A percentile compares a stretch with the other conserved stretches of the same genome.
Conservation (phyloP, 345 rosid genomes). For the Brassica juncea region DNA sequence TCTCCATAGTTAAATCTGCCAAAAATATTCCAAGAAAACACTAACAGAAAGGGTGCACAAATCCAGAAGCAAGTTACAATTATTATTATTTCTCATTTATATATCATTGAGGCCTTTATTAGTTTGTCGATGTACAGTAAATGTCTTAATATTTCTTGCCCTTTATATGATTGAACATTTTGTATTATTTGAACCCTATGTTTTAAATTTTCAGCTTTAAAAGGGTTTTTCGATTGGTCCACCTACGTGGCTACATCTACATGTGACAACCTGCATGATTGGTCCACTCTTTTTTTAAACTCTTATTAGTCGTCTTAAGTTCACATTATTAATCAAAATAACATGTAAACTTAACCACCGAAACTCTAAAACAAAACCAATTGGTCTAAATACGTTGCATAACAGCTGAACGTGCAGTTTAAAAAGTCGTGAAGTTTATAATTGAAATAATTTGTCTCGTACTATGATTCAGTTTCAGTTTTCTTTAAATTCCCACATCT, state of each 20-base stretch:
- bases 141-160: conserved; percentile 21
- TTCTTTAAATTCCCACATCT: not conserved
- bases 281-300: conserved; percentile 31
- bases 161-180: conserved; percentile 26
- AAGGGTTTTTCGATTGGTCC: conserved; percentile 36
- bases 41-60: no score
- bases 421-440: conserved; percentile 3
- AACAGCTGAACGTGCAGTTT: conserved; percentile 27
- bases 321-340: conserved; percentile 29
- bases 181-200: conserved; percentile 23
- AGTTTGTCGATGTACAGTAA: conserved; percentile 21
- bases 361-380: not conserved
- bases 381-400: conserved; percentile 35
- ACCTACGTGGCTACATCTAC: conserved; percentile 37
- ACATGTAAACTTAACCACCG: conserved; percentile 15
- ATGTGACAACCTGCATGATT: conserved; percentile 40
- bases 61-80: no score
- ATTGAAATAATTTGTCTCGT: not conserved
- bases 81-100: not conserved
- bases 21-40: no score
- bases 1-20: no score
- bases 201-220: conserved; percentile 15
- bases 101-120: conserved; percentile 21
- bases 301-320: conserved; percentile 23
- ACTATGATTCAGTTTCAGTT: not conserved